Evolutionary conservation across 2,329 filamentous ascomycete genomes (phyloP), one percentile per base, ranked within the genome.

Genomic region (Paramyrothecium roridum): DNA sequence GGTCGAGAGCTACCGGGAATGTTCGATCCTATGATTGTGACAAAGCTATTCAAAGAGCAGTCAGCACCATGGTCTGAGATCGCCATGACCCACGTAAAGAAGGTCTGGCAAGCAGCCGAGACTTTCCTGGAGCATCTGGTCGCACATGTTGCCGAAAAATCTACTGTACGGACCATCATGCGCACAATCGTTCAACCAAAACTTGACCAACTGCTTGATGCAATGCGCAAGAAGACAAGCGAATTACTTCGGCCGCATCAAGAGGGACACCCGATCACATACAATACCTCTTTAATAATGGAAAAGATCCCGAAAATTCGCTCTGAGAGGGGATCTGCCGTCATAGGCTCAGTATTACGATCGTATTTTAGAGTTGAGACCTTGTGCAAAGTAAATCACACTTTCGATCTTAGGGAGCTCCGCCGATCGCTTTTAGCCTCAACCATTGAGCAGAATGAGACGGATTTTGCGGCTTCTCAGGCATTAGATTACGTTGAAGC

Each of bases 1-100:
- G 68, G 67, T 2, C 69, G 78, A 6, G 86, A 89, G 62, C 68
- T 89, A 0, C 81, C 83, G 0, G 83, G 85, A 0, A 82, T 74
- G 0, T 87, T 84, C 66, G 86, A 86, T 56, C 80, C 85, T 0
- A 64, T 83, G 53, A 70, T 88, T 11, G 76, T 89, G 1, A 71
- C 73, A 0, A 80, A 87, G 21, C 65, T 90, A 0, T 89, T 89
- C 63, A 70, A 70, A 20, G 77, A 86, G 48, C 84, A 89, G 55
- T 84, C 78, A 1, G 54, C 60, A 8, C 79, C 77, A 0, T 89
- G 84, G 86, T 65, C 75, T 46, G 30, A 54, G 0, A 73, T 83
- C 23, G 80, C 78, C 1, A 65, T 45, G 16, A 8, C 16, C 1
- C 58, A 63, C 40, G 51, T 67, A 0, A 52, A 56, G 2, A 48